These are phyloP conservation scores for Nymphaea colorata DNA, from an alignment of 164 flowering plant genomes.

Conservation along the genomic window DNA sequence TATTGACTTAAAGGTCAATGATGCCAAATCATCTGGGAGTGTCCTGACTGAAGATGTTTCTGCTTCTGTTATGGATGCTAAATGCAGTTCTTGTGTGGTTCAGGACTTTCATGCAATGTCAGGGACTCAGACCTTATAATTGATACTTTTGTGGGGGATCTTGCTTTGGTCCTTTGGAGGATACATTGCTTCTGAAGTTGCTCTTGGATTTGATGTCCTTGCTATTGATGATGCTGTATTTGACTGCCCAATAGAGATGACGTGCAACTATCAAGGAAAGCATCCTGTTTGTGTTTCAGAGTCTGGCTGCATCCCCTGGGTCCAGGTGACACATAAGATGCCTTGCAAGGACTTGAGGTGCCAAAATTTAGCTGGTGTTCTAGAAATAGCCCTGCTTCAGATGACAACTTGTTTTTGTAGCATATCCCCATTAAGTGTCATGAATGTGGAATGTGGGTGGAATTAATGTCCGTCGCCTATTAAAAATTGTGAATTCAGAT, in stretches of 20 bases:
- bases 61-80: background rate
- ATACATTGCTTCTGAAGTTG: background rate
- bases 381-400: background rate
- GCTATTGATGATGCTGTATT: background rate
- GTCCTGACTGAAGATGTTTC: background rate
- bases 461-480: background rate
- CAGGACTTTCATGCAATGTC: background rate
- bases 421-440: background rate
- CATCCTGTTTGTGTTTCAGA: no score
- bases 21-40: background rate
- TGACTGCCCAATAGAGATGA: background rate
- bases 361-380: background rate
- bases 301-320: no score
- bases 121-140: background rate
- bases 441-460: background rate
- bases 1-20: background rate
- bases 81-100: background rate
- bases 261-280: no score
- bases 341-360: no score
- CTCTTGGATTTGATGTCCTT: background rate
- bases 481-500: background rate
- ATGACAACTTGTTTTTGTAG: background rate
- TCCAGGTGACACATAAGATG: no score
- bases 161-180: background rate
- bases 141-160: background rate